Base-by-base conservation (phyloP, 306 rosid species). In the Castanea crenata region DNA sequence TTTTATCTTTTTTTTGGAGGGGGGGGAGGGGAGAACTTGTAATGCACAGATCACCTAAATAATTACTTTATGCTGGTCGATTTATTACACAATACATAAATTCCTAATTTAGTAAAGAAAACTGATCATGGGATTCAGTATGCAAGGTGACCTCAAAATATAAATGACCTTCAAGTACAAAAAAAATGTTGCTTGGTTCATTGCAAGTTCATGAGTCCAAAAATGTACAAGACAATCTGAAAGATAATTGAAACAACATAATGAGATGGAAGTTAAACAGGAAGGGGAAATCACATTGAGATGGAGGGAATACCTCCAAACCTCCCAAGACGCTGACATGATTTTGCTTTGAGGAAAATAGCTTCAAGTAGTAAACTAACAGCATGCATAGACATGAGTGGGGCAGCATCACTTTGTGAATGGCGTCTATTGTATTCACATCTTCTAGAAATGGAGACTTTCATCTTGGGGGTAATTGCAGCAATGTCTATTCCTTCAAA, bases 301-400 rank as follows among this genome's bases (percentile, higher is more conserved):
- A 55, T 44, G 29, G 27, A 74, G 74, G 70, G 74, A 72, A 64
- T 80, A 94, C 98, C 98, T 91, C 74, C 94, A 83, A 91, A 89
- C 88, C 92, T 86, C 84, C 97, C 93, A 59, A 94, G 92, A 74
- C 85, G 80, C 73, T 90, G 93, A 77, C 91, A 87, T 19, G 97
- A 89, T 84, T 89, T 91, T 54, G 97, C 91, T 83, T 94, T 94
- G 79, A 94, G 97, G 77, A 89, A 81, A 67, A 94, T 75, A 77
- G 98, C 97, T 90, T 94, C 98, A 81, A 94, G 91, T 54, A 92
- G 97, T 76, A 94, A 85, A 85, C 97, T 91, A 81, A 89, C 89
- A 72, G 98, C 94, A 81, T 91, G 98, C 85, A 89, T 82, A 16
- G 98, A 94, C 97, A 94, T 94, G 71, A 85, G 84, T 65, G 92